Evolutionary conservation across 768 basidiomycete species (phyloP).

Genomic region (Mycena latifolia): DNA sequence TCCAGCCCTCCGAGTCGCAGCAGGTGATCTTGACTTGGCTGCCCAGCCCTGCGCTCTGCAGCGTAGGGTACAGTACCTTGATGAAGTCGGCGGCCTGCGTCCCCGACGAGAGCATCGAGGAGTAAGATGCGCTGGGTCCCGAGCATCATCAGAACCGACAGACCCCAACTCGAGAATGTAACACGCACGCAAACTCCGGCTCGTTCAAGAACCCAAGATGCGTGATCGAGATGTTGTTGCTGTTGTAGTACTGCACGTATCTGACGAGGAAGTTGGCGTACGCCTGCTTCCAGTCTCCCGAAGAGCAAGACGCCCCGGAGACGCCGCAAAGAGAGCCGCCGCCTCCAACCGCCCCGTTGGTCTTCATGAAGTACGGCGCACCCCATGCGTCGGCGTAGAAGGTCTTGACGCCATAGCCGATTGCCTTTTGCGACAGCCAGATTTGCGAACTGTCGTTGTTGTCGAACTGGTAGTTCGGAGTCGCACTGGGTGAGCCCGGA

Average conservation of each 20-base stretch:
- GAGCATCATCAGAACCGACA: neutral
- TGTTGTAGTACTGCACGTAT: conserved; percentile 26
- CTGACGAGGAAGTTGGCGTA: conserved; percentile 29
- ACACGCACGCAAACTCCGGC: conserved; percentile 26
- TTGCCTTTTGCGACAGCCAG: conserved; percentile 30
- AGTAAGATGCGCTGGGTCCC: conserved; percentile 32
- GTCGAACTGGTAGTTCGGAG: conserved; percentile 26
- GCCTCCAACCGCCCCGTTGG: conserved; percentile 23
- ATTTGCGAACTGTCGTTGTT: conserved; percentile 23
- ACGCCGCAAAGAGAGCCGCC: conserved; percentile 28
- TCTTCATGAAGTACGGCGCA: conserved; percentile 32
- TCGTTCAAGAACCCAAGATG: conserved; percentile 32
- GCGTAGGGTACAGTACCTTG: conserved; percentile 28
- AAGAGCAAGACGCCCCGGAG: conserved; percentile 20
- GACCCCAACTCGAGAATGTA: neutral
- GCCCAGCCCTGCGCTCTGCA: conserved; percentile 22
- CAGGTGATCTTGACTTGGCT: conserved; percentile 27
- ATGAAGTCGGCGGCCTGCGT: conserved; percentile 31
- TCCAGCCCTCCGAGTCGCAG: conserved; percentile 29
- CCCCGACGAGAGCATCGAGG: conserved; percentile 31
- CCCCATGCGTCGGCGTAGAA: conserved; percentile 32
- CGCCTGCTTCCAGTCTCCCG: conserved; percentile 31
- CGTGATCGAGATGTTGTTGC: conserved; percentile 21
- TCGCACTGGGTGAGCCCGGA: conserved; percentile 20
- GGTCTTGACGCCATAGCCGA: conserved; percentile 19